These are phyloP conservation scores for Gilbertella persicaria DNA, from an alignment of 371 early-diverging fungal genomes.

Conservation along the genomic window DNA sequence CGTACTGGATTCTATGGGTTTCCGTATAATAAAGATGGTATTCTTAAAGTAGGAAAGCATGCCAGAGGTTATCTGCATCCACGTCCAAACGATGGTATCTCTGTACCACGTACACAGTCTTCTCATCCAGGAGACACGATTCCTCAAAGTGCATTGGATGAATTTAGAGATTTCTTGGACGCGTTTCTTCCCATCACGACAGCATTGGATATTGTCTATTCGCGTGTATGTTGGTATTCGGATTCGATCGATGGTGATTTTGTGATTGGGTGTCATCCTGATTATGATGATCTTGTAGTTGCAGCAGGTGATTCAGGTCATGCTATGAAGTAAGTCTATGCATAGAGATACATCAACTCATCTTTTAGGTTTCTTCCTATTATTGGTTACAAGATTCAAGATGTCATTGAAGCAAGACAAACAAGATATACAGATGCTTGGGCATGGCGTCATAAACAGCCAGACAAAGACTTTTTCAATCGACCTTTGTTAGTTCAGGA, in stretches of 20 bases:
- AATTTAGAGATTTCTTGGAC: constrained; percentile 29
- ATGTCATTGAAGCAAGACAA: constrained; percentile 24
- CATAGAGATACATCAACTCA: background rate
- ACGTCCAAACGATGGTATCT: constrained; percentile 22
- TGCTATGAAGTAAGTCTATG: constrained; percentile 42
- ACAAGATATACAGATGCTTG: constrained; percentile 18
- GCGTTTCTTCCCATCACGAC: constrained; percentile 33
- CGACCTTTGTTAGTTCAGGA: background rate
- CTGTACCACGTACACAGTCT: constrained; percentile 41
- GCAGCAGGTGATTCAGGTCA: constrained; percentile 51
- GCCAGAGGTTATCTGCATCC: constrained; percentile 44
- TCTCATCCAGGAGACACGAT: constrained; percentile 36
- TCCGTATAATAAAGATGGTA: constrained; percentile 46
- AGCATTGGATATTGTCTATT: constrained; percentile 27
- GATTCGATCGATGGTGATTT: constrained; percentile 47
- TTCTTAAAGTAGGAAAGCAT: constrained; percentile 55
- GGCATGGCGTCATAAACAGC: constrained; percentile 17
- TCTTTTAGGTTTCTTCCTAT: constrained; percentile 18
- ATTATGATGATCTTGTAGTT: constrained; percentile 37
- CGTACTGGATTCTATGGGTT: constrained; percentile 60
- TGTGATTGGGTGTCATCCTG: constrained; percentile 38
- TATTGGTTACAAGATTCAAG: constrained; percentile 25
- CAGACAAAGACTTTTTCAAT: background rate
- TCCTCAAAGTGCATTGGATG: constrained; percentile 28
- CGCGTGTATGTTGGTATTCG: constrained; percentile 44